A percentile compares a stretch with the other conserved stretches of the same genome.
Conservation (phyloP, 2,329 filamentous ascomycete species). For the Monilinia vaccinii-corymbosi region DNA sequence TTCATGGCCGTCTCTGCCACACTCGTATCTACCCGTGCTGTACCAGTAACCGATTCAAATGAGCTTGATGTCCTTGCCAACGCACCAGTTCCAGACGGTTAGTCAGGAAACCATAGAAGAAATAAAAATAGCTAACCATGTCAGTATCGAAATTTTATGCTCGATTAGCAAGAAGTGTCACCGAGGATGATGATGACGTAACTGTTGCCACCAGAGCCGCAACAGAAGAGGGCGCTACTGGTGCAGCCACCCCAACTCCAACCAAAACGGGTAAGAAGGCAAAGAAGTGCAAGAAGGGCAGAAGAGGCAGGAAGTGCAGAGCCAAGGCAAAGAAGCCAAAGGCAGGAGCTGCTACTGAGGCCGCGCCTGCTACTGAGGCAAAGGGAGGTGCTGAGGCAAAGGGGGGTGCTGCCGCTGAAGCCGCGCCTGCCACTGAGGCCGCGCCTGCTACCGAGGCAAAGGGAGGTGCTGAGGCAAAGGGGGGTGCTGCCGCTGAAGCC, state of each 20-base stretch:
- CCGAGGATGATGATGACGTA: not conserved
- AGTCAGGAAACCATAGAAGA: not conserved
- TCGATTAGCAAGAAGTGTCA: slow-evolving; percentile 11
- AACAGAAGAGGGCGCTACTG: not conserved
- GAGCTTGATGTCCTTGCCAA: slow-evolving; percentile 17
- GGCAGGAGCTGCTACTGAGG: not conserved
- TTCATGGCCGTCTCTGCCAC: slow-evolving; percentile 31
- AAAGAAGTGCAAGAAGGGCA: too few species aligned
- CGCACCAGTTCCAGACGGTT: slow-evolving; percentile 17
- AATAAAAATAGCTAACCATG: slow-evolving; percentile 1
- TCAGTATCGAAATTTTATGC: slow-evolving; percentile 16
- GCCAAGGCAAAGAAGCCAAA: too few species aligned
- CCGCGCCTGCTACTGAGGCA: not conserved
- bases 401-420: too few species aligned
- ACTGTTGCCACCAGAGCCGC: not conserved
- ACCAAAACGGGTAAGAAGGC: slow-evolving; percentile 5
- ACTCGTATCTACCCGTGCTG: slow-evolving; percentile 27
- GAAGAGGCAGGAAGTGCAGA: not conserved
- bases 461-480: too few species aligned
- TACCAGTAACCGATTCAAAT: slow-evolving; percentile 12
- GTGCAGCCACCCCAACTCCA: not conserved
- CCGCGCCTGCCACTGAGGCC: too few species aligned
- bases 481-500: not conserved
- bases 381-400: too few species aligned
- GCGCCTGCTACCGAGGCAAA: too few species aligned